A percentile compares a stretch with the other conserved stretches of the same genome.
These are phyloP conservation scores for Rutstroemia sp. DNA, from an alignment of 2,329 filamentous ascomycete species.

Conservation along the genomic window DNA sequence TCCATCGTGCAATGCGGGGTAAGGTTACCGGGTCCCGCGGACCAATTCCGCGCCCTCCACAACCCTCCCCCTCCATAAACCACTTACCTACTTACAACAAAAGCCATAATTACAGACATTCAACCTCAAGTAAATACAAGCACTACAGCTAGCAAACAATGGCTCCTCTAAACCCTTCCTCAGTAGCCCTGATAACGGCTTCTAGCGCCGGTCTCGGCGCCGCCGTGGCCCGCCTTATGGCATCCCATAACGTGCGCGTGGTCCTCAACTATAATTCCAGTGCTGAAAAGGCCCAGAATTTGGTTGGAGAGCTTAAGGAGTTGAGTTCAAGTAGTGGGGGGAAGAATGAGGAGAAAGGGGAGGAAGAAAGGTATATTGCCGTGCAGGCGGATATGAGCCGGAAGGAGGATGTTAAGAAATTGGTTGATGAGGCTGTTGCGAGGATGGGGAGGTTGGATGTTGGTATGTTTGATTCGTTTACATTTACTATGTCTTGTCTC, in stretches of 20 bases:
- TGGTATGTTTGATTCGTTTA: neutral
- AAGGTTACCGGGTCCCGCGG: no score
- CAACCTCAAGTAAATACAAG: no score
- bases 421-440: conserved; percentile 52
- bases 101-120: no score
- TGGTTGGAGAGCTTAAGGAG: conserved; percentile 50
- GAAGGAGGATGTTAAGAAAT: conserved; percentile 48
- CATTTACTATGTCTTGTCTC: no score
- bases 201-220: conserved; percentile 63
- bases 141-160: no score
- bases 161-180: neutral
- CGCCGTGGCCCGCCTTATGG: conserved; percentile 58
- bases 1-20: no score
- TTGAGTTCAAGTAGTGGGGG: conserved; percentile 33
- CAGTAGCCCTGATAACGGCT: conserved; percentile 41
- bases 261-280: conserved; percentile 67
- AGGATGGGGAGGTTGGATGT: conserved; percentile 67
- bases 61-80: no score
- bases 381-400: conserved; percentile 61
- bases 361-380: conserved; percentile 33
- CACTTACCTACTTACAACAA: no score
- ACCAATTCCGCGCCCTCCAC: no score
- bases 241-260: conserved; percentile 58
- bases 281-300: conserved; percentile 48
- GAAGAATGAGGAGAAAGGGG: neutral